phyloP scores from a whole-genome alignment of 768 basidiomycete species.

The Butyriboletus loyo region DNA sequence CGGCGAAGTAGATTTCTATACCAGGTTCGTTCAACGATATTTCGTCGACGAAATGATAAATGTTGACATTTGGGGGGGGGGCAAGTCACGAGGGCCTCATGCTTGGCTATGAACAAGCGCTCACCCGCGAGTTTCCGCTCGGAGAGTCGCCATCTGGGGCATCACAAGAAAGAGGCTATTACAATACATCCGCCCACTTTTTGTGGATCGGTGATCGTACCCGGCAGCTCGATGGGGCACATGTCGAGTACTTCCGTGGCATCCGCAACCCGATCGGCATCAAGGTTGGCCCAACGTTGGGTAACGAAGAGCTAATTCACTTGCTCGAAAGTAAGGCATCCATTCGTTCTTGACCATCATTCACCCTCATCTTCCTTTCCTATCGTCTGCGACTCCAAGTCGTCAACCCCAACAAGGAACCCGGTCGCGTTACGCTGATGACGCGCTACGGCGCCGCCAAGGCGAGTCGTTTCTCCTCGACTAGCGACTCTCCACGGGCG shows the following conservation, averaged over 20 bases:
- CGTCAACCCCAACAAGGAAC: slow-evolving; percentile 81
- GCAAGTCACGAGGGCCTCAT: slow-evolving; percentile 90
- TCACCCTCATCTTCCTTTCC: neutral
- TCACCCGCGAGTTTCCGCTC: slow-evolving; percentile 69
- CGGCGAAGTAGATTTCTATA: slow-evolving; percentile 92
- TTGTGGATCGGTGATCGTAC: slow-evolving; percentile 98
- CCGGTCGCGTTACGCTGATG: slow-evolving; percentile 84
- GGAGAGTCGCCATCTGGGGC: slow-evolving; percentile 23
- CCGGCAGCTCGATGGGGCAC: slow-evolving; percentile 85
- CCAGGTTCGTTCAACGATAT: slow-evolving; percentile 50
- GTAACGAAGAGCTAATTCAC: slow-evolving; percentile 66
- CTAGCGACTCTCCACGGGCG: too few relatives aligned
- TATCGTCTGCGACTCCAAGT: slow-evolving; percentile 41
- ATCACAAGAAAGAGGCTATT: slow-evolving; percentile 46
- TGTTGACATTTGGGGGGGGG: neutral
- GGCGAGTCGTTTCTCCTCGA: slow-evolving; percentile 37
- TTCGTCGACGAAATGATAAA: neutral
- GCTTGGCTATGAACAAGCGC: slow-evolving; percentile 88
- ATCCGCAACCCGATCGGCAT: slow-evolving; percentile 93
- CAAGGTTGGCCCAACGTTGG: slow-evolving; percentile 93
- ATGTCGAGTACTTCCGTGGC: slow-evolving; percentile 93
- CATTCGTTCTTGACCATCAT: neutral
- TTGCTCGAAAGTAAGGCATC: slow-evolving; percentile 67
- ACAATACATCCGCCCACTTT: slow-evolving; percentile 93
- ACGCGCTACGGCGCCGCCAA: slow-evolving; percentile 91